Evolutionary conservation across 2,329 filamentous ascomycete genomes (phyloP), one percentile per base, ranked within the genome.

Genomic region (Eutypa lata): DNA sequence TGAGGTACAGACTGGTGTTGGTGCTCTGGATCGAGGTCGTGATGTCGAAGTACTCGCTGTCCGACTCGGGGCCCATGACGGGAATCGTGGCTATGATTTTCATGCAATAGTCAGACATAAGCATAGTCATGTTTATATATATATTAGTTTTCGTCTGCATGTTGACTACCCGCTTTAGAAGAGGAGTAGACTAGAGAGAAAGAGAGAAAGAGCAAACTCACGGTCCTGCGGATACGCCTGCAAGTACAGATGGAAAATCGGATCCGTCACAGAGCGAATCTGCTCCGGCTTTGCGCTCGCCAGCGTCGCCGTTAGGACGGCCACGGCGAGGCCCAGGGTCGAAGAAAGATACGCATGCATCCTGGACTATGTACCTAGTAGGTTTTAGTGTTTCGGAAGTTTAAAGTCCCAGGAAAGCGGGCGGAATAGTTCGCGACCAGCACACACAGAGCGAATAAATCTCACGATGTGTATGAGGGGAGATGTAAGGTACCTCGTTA

Each of bases 181-280:
- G 46, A 31, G 24, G 26, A 45, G 56, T 4, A 59, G 50, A 54
- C 10, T 50, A 50, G 47, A 24, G 37, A 46, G 24, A 33, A 45
- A n/a, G 48, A 48, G 44, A 47, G 22, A 51, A 46, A 47, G 35
- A 31, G 47, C 26, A 31, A 40, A 57, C 66, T 16, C 65, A 73
- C 72, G 58, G 47, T 78, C 72, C 44, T 71, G 67, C 6, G 75
- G 68, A 51, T 72, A 71, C 3, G 72, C 67, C 62, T 81, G 79
- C 3, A 82, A 68, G 57, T 82, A 81, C 21, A 76, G 70, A 60
- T 82, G 79, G 57, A 74, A 81, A 52, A 81, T 75, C 2, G 79
- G 79, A 7, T 71, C 69, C 52, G 69, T 65, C 8, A 80, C 77
- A 37, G 74, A 73, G 33, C 78, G 76, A 55, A 81, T 78, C 60